Percentiles rank a stretch among this genome's conserved stretches.
These are phyloP conservation scores for Funneliformis geosporum DNA, from an alignment of 192 early-diverging fungal species.

Conservation along the genomic window DNA sequence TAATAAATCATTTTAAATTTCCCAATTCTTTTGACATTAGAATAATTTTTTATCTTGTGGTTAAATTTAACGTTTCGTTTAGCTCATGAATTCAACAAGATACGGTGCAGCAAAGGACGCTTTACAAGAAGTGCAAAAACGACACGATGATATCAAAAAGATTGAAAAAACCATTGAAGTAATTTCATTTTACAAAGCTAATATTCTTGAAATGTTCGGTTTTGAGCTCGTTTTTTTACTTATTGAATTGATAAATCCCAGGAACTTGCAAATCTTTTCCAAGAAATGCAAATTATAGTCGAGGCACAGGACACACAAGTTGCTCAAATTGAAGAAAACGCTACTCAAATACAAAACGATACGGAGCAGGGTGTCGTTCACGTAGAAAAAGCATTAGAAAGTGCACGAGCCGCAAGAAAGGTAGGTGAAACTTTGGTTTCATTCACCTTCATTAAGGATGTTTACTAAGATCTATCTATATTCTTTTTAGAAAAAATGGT, in stretches of 20 bases:
- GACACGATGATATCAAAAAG: conserved; percentile 83
- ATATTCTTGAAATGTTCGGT: neutral
- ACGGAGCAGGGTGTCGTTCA: conserved; percentile 7
- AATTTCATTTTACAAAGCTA: conserved; percentile 29
- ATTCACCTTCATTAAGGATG: neutral
- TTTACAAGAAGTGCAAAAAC: conserved; percentile 78
- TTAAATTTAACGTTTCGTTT: neutral
- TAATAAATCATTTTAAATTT: neutral
- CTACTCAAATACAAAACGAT: conserved; percentile 2
- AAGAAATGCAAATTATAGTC: conserved; percentile 28
- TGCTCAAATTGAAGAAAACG: conserved; percentile 16
- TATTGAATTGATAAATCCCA: neutral
- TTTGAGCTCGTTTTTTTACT: neutral
- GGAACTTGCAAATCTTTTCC: conserved; percentile 32
- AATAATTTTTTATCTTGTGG: no score
- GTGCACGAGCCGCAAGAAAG: conserved; percentile 21
- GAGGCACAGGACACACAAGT: conserved; percentile 18
- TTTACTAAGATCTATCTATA: neutral
- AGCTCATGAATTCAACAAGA: conserved; percentile 72
- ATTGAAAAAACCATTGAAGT: conserved; percentile 87
- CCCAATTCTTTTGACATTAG: no score
- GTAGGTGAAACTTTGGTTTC: neutral
- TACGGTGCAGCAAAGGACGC: conserved; percentile 72
- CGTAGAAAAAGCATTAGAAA: conserved; percentile 19
- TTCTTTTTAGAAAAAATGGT: conserved; percentile 31